Base-by-base conservation (phyloP, 805 yeast species). In the Kregervanrija delftensis region DNA sequence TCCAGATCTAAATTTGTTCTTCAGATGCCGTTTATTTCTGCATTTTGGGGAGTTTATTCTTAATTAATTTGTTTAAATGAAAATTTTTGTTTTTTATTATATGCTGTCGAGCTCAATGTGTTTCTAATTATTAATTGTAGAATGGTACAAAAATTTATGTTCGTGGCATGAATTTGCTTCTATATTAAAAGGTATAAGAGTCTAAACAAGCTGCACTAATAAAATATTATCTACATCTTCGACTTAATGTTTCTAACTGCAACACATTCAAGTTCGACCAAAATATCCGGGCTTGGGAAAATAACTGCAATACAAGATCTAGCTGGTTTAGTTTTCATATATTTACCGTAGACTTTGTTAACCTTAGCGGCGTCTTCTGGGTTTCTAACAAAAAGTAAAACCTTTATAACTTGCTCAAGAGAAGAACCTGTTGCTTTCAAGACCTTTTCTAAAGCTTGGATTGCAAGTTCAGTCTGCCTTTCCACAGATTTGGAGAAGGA, bases 261-360 rank as follows among this genome's bases (percentile, higher is more conserved):
- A 54, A 76, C 62, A 41, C 72, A 69, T 53, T 77, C 81, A 44
- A 76, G 55, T 55, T 77, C 83, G 39, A 77, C 73, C 51, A 73
- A 68, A 43, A 76, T 49, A n/a, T 62, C 53, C 10, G 72, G 66
- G 55, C 74, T 70, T 55, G 78, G 77, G 63, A 77, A 76, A 8
- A 63, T 69, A 32, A 72, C 79, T 42, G 73, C 64, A 33, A 77
- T 65, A 55, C 79, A 73, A 39, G 74, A 68, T 65, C 83, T 69
- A 8, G 78, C 77, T 14, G 83, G 83, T 49, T 66, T 64, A 38
- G 65, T 62, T 2, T 69, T 66, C 63, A 77, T 72, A 54, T 67
- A 64, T 49, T 69, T 65, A 13, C 61, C 63, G 55, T 76, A 77
- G 36, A 76, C 65, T 39, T 64, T 55, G 59, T 77, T 77, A 51